phyloP scores from a whole-genome alignment of 2,329 filamentous ascomycete genomes.

The Hymenoscyphus linearis region DNA sequence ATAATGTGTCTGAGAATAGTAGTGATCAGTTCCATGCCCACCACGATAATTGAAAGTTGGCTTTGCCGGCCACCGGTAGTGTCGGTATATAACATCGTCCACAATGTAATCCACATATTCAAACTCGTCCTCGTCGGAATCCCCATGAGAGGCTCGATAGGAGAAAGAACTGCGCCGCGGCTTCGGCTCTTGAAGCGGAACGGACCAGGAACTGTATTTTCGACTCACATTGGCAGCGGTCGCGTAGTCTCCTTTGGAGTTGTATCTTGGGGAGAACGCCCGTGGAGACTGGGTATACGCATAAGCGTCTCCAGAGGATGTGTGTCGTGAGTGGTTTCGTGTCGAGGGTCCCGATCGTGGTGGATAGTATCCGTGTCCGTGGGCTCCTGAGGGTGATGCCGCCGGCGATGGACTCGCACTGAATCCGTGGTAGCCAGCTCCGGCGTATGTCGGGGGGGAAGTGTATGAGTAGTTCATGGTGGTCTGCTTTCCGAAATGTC shows the following conservation, averaged over 20 bases:
- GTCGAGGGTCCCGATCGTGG: slow-evolving; percentile 24
- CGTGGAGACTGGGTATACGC: slow-evolving; percentile 22
- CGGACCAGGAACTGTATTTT: slow-evolving; percentile 32
- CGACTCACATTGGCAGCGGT: slow-evolving; percentile 36
- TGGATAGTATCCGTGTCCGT: slow-evolving; percentile 30
- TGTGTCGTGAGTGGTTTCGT: slow-evolving; percentile 28
- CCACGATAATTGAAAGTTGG: slow-evolving; percentile 30
- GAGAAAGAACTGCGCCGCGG: slow-evolving; percentile 31
- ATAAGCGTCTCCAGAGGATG: slow-evolving; percentile 27
- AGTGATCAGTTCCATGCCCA: slow-evolving; percentile 33
- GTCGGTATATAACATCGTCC: slow-evolving; percentile 27
- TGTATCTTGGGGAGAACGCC: slow-evolving; percentile 33
- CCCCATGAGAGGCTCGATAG: slow-evolving; percentile 34
- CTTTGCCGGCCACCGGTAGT: slow-evolving; percentile 25
- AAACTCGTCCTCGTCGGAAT: slow-evolving; percentile 34
- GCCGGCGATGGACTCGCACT: slow-evolving; percentile 32
- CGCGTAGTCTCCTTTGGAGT: slow-evolving; percentile 33
- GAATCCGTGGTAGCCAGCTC: slow-evolving; percentile 28
- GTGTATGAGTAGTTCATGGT: slow-evolving; percentile 31
- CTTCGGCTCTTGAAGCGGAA: slow-evolving; percentile 27
- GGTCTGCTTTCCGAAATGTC: slow-evolving; percentile 30
- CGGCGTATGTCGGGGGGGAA: slow-evolving; percentile 26
- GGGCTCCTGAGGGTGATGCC: slow-evolving; percentile 28
- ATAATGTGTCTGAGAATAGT: slow-evolving; percentile 32
- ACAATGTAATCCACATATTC: slow-evolving; percentile 30